Evolutionary conservation across 345 rosid genomes (phyloP).

Genomic region (Citrus sinensis): DNA sequence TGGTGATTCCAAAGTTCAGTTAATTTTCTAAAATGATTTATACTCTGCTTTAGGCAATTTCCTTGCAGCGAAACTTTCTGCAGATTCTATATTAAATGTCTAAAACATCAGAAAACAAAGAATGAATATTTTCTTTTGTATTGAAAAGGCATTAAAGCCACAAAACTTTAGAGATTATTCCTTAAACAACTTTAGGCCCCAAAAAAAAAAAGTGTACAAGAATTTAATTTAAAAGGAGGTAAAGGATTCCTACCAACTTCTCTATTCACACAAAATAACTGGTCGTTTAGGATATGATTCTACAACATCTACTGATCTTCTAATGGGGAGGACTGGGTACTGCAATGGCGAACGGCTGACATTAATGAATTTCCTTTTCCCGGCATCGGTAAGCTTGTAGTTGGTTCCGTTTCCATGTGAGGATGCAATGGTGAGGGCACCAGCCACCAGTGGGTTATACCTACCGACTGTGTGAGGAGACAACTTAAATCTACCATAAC

Average conservation of each 20-base stretch:
- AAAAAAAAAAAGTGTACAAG: background rate
- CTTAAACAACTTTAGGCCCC: background rate
- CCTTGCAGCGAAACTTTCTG: background rate
- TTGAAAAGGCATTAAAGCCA: slow-evolving; percentile 22
- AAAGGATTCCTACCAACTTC: slow-evolving; percentile 40
- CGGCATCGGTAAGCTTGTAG: background rate
- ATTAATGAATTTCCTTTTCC: slow-evolving; percentile 1
- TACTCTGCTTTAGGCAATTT: background rate
- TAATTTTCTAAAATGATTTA: background rate
- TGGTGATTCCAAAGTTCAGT: too few species aligned
- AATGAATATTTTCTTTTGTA: slow-evolving; percentile 9
- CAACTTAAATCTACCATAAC: slow-evolving; percentile 28
- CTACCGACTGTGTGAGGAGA: slow-evolving; percentile 21
- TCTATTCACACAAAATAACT: slow-evolving; percentile 62
- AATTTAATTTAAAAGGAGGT: background rate
- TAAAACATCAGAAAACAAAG: too few species aligned
- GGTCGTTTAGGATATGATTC: slow-evolving; percentile 24
- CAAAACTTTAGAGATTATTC: slow-evolving; percentile 14
- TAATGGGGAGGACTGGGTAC: slow-evolving; percentile 16
- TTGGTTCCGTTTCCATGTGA: slow-evolving; percentile 1
- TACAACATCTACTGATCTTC: slow-evolving; percentile 18
- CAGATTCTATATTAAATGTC: background rate
- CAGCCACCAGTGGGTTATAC: slow-evolving; percentile 1
- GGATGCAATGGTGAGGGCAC: background rate
- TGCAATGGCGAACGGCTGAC: background rate